Percentiles rank a stretch among this genome's conserved stretches.
Evolutionary conservation across 805 yeast genomes (phyloP).

Genomic region (Hanseniaspora clermontiae): DNA sequence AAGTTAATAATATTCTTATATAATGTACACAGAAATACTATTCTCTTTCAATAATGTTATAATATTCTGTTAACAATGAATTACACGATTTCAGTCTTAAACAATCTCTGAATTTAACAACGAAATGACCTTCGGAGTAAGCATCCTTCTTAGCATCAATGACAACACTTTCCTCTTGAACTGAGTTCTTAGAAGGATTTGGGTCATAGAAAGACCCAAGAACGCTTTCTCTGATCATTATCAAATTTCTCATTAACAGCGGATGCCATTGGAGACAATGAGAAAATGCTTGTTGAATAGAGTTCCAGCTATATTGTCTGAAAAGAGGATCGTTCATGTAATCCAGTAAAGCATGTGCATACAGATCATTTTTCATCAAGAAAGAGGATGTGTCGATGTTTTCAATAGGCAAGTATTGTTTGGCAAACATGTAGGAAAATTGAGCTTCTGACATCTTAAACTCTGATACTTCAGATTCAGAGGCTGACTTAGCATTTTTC

Average conservation of each 20-base stretch:
- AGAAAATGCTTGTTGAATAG: constrained; percentile 56
- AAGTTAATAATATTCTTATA: background rate
- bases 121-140: constrained; percentile 55
- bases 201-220: constrained; percentile 38
- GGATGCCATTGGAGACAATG: constrained; percentile 96
- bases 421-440: constrained; percentile 10
- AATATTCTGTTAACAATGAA: constrained; percentile 25
- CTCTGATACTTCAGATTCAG: constrained; percentile 47
- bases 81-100: constrained; percentile 41
- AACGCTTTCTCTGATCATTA: constrained; percentile 53
- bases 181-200: constrained; percentile 16
- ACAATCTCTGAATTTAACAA: constrained; percentile 51
- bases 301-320: constrained; percentile 43
- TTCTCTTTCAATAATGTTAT: constrained; percentile 16
- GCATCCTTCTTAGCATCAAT: constrained; percentile 29
- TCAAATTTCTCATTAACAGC: constrained; percentile 54
- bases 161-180: constrained; percentile 16
- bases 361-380: constrained; percentile 51
- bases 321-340: constrained; percentile 65
- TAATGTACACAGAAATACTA: background rate
- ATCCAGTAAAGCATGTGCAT: constrained; percentile 61
- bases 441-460: constrained; percentile 2
- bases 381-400: constrained; percentile 34
- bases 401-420: constrained; percentile 11
- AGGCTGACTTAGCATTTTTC: constrained; percentile 59